Conservation (phyloP, 768 basidiomycete species). For the Tricholoma sp. region DNA sequence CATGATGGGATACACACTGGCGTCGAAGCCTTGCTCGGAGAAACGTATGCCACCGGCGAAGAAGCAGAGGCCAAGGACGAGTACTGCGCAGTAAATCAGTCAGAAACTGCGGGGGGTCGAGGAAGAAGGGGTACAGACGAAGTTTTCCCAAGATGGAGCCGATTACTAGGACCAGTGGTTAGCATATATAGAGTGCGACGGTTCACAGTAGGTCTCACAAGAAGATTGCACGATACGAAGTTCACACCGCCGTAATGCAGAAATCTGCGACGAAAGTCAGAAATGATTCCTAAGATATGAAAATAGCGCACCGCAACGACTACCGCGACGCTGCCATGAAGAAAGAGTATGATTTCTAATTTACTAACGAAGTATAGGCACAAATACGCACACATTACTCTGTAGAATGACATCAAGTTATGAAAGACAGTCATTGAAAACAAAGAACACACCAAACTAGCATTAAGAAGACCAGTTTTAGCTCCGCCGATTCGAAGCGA, state of each 20-base stretch:
- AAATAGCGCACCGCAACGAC: conserved; percentile 59
- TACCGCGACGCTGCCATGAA: conserved; percentile 44
- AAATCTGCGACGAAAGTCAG: conserved; percentile 44
- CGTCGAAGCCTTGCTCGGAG: conserved; percentile 74
- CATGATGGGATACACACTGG: conserved; percentile 41
- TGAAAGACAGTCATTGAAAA: background rate
- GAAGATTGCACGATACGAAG: conserved; percentile 77
- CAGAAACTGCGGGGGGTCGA: background rate
- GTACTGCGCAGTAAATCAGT: conserved; percentile 39
- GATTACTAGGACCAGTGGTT: conserved; percentile 45
- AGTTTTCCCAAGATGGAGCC: conserved; percentile 82
- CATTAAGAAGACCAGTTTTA: conserved; percentile 75
- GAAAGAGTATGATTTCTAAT: background rate
- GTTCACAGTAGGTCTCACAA: conserved; percentile 36
- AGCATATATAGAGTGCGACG: too few relatives aligned
- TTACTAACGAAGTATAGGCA: background rate
- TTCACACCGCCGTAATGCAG: conserved; percentile 76
- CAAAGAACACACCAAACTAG: conserved; percentile 56
- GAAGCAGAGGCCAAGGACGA: conserved; percentile 83
- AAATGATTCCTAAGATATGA: background rate
- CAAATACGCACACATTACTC: conserved; percentile 61
- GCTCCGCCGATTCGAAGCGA: conserved; percentile 72
- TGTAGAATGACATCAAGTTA: conserved; percentile 18
- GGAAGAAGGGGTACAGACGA: conserved; percentile 27
- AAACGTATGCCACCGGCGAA: conserved; percentile 76